These are phyloP conservation scores for Zelonia costaricensis DNA, from an alignment of 208 protist genomes.

Conservation along the genomic window DNA sequence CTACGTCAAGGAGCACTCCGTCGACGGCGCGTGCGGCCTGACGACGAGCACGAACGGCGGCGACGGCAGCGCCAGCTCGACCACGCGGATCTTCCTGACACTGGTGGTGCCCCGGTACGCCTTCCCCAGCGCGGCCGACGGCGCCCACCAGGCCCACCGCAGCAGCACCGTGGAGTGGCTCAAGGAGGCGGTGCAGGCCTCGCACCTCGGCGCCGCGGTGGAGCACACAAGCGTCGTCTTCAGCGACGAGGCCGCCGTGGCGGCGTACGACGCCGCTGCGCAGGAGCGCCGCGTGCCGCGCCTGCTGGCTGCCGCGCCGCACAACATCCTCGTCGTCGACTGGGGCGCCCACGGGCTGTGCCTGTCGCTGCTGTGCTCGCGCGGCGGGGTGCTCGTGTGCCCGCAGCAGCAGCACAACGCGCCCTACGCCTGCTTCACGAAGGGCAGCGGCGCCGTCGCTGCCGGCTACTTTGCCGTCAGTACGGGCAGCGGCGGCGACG, in stretches of 20 bases:
- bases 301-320: slow-evolving; percentile 18
- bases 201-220: slow-evolving; percentile 57
- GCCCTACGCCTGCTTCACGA: slow-evolving; percentile 42
- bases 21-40: slow-evolving; percentile 79
- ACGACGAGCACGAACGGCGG: slow-evolving; percentile 12
- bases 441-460: slow-evolving; percentile 6
- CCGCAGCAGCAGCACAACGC: slow-evolving; percentile 19
- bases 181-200: slow-evolving; percentile 60
- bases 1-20: slow-evolving; percentile 77
- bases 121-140: slow-evolving; percentile 39
- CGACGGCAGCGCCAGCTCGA: not conserved
- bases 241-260: slow-evolving; percentile 70
- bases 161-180: slow-evolving; percentile 56
- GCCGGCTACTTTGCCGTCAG: slow-evolving; percentile 25
- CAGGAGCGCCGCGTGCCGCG: slow-evolving; percentile 24
- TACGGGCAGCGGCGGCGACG: slow-evolving; percentile 56
- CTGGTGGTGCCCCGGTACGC: slow-evolving; percentile 78
- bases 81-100: slow-evolving; percentile 56
- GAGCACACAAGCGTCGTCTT: slow-evolving; percentile 58
- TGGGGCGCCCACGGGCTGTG: slow-evolving; percentile 80
- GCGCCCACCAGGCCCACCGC: slow-evolving; percentile 2
- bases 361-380: slow-evolving; percentile 44
- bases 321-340: slow-evolving; percentile 76
- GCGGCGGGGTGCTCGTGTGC: slow-evolving; percentile 57
- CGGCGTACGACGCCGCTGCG: slow-evolving; percentile 52